Percentiles rank a stretch among this genome's conserved stretches.
Evolutionary conservation across 331 rosid species (phyloP).

Genomic region (Pyracantha coccinea): DNA sequence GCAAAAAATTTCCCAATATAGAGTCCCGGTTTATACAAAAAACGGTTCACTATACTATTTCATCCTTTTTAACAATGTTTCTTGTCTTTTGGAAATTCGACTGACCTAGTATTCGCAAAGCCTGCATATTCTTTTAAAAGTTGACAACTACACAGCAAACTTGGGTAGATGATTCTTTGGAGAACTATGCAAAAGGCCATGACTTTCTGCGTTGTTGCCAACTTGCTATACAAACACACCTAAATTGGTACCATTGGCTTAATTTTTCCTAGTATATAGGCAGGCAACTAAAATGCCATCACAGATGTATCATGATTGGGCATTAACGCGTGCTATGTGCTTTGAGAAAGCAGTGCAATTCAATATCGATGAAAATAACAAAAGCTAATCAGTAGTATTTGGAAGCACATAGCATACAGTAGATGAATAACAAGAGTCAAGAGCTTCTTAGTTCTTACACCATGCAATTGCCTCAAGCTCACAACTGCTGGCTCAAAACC

Average conservation of each 20-base stretch:
- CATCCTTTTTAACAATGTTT: not conserved
- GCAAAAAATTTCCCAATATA: not conserved
- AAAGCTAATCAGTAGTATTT: not conserved
- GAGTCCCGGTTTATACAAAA: not conserved
- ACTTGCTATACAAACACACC: not conserved
- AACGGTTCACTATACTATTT: not conserved
- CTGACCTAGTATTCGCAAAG: not conserved
- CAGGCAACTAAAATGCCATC: not conserved
- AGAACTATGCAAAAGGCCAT: not conserved
- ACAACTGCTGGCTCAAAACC: constrained; percentile 42
- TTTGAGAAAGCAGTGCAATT: not conserved
- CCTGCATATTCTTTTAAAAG: not conserved
- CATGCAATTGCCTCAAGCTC: constrained; percentile 38
- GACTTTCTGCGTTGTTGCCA: not conserved
- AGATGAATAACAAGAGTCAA: constrained; percentile 5
- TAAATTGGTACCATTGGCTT: not conserved
- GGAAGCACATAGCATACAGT: not conserved
- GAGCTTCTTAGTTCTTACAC: constrained; percentile 20
- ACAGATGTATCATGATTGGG: not conserved
- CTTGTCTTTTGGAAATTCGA: not conserved
- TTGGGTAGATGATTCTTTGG: not conserved
- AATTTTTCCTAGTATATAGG: not conserved
- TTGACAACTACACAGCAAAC: not conserved
- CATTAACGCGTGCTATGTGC: not conserved
- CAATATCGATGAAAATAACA: not conserved